phyloP scores from a whole-genome alignment of 352 stramenopile genomes.

The Albugo candida region DNA sequence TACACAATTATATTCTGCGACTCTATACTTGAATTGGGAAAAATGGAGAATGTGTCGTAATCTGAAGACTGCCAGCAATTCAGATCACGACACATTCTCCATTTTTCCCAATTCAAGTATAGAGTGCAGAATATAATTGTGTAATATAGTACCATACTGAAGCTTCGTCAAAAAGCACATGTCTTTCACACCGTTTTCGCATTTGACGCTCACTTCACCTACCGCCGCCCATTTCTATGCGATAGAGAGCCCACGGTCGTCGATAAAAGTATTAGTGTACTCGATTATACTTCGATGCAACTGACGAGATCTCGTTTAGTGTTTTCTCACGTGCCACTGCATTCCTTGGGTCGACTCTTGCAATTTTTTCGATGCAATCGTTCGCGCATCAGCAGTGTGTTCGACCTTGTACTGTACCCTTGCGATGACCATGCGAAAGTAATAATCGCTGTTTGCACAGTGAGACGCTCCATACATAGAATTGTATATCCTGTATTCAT shows the following conservation, averaged over 20 bases:
- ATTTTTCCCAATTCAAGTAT: conserved; percentile 60
- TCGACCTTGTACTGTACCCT: conserved; percentile 75
- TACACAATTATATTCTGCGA: conserved; percentile 63
- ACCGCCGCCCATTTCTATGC: conserved; percentile 88
- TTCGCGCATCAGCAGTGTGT: conserved; percentile 31
- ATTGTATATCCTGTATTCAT: too few species aligned
- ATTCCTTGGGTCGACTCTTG: conserved; percentile 83
- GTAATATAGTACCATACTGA: conserved; percentile 88
- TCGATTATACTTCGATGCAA: conserved; percentile 86
- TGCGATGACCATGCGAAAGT: too few species aligned
- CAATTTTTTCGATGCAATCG: conserved; percentile 88
- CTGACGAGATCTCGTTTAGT: conserved; percentile 73
- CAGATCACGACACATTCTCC: conserved; percentile 88
- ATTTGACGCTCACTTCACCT: conserved; percentile 84
- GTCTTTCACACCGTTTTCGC: conserved; percentile 73
- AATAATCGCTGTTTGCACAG: too few species aligned
- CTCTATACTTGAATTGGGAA: conserved; percentile 66
- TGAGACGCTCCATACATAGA: too few species aligned
- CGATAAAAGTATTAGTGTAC: conserved; percentile 83
- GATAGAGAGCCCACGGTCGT: conserved; percentile 82
- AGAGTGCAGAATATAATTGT: conserved; percentile 65
- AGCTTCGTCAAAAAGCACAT: conserved; percentile 74
- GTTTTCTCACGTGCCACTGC: conserved; percentile 79
- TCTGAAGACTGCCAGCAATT: conserved; percentile 89
- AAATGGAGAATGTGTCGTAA: conserved; percentile 85